phyloP scores from a whole-genome alignment of 306 rosid genomes.

The Lotus japonicus region DNA sequence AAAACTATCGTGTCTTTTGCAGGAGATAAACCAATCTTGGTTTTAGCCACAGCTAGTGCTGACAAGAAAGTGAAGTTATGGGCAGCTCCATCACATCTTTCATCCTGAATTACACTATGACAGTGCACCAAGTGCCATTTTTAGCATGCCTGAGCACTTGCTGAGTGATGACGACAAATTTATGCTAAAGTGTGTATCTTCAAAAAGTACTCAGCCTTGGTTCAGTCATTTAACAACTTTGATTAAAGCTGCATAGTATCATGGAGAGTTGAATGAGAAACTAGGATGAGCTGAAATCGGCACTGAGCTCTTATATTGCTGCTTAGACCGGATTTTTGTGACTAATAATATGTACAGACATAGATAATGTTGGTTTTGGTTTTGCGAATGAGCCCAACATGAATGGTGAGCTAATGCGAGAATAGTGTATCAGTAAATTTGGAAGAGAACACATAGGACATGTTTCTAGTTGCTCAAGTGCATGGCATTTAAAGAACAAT shows the following conservation, averaged over 20 bases:
- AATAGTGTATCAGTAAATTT: constrained; percentile 7
- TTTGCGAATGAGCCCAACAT: not conserved
- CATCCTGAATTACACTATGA: constrained; percentile 26
- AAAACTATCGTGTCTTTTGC: not conserved
- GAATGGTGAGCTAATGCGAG: constrained; percentile 5
- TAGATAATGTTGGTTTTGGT: constrained; percentile 26
- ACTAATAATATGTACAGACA: constrained; percentile 13
- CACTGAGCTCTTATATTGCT: not conserved
- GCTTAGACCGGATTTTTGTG: constrained; percentile 24
- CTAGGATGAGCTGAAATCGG: constrained; percentile 8
- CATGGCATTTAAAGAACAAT: too few species aligned
- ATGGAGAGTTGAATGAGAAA: constrained; percentile 21
- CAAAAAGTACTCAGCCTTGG: constrained; percentile 14
- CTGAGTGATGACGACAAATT: constrained; percentile 7
- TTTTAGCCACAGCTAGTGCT: constrained; percentile 75
- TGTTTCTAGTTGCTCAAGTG: not conserved
- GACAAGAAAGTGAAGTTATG: constrained; percentile 98
- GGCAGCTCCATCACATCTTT: constrained; percentile 59
- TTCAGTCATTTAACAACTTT: constrained; percentile 1
- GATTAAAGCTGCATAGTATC: constrained; percentile 8
- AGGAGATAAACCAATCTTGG: constrained; percentile 52
- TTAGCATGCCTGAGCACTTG: not conserved
- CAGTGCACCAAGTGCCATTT: not conserved
- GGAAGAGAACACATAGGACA: not conserved
- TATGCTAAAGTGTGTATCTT: constrained; percentile 5